Percentiles rank a stretch among this genome's conserved stretches.
These are phyloP conservation scores for Coniferiporia weirii DNA, from an alignment of 1,284 basidiomycete species.

Conservation along the genomic window DNA sequence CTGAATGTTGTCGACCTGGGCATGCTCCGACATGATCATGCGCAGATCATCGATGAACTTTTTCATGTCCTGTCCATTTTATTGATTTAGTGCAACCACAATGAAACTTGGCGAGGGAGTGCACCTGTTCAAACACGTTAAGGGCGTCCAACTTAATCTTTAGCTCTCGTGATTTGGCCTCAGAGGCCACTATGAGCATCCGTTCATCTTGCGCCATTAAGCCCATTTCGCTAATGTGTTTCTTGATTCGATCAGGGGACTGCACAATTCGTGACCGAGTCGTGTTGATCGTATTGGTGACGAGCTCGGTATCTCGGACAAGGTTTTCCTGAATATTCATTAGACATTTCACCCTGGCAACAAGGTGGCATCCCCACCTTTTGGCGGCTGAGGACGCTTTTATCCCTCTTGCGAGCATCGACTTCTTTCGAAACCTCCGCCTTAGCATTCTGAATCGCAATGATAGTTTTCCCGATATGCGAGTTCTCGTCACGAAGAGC, in stretches of 20 bases:
- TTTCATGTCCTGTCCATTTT: constrained; percentile 51
- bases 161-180: constrained; percentile 70
- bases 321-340: constrained; percentile 46
- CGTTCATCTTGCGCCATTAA: constrained; percentile 55
- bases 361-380: constrained; percentile 35
- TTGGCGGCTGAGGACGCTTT: constrained; percentile 48
- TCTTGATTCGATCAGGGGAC: constrained; percentile 80
- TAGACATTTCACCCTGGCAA: neutral
- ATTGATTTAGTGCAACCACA: neutral
- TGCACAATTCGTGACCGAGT: constrained; percentile 75
- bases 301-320: constrained; percentile 49
- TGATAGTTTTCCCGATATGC: constrained; percentile 55
- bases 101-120: constrained; percentile 1
- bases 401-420: constrained; percentile 66
- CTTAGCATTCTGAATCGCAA: constrained; percentile 64
- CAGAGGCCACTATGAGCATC: constrained; percentile 52
- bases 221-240: constrained; percentile 71
- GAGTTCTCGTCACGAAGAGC: constrained; percentile 57
- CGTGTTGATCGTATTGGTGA: constrained; percentile 54
- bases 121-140: constrained; percentile 69
- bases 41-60: constrained; percentile 65
- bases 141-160: constrained; percentile 68
- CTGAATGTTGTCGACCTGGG: constrained; percentile 53
- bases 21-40: constrained; percentile 64
- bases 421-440: constrained; percentile 50